Evolutionary conservation across 116 monocot genomes (phyloP).

Genomic region (Trichopus zeylanicus): DNA sequence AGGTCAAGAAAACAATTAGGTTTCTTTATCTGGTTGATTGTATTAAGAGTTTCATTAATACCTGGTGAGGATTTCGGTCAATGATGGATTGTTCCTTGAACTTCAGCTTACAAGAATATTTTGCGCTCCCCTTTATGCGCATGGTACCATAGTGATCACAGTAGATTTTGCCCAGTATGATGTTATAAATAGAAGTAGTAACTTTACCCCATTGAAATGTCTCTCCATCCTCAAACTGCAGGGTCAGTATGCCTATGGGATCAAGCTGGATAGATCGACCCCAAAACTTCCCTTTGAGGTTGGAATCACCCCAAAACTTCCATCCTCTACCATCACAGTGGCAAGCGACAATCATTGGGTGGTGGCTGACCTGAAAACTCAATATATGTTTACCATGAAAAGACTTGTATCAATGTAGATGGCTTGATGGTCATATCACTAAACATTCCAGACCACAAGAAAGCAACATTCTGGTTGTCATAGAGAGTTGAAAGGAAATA

Average conservation of each 20-base stretch:
- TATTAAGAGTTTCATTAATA: constrained; percentile 16
- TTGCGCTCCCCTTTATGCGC: constrained; percentile 72
- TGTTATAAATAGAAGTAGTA: constrained; percentile 91
- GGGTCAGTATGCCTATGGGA: constrained; percentile 78
- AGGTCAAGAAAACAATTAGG: not conserved
- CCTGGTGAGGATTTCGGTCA: constrained; percentile 92
- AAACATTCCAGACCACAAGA: not conserved
- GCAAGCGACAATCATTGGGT: constrained; percentile 91
- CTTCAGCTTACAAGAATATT: constrained; percentile 91
- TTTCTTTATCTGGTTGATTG: not conserved
- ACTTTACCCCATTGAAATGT: constrained; percentile 94
- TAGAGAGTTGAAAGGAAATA: not conserved
- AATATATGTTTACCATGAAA: not conserved
- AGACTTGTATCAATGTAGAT: not conserved
- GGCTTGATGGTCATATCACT: not conserved
- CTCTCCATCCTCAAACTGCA: constrained; percentile 90
- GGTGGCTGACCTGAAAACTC: constrained; percentile 73
- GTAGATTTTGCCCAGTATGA: constrained; percentile 89
- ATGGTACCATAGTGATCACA: constrained; percentile 97
- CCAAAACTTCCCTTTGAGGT: constrained; percentile 93
- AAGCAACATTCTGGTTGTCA: not conserved
- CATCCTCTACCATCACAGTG: constrained; percentile 92
- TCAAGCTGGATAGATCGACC: constrained; percentile 94
- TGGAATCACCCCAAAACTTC: constrained; percentile 94
- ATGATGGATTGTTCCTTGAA: constrained; percentile 95